A percentile compares a stretch with the other conserved stretches of the same genome.
phyloP scores from a whole-genome alignment of 768 basidiomycete species.

The Pleurotus sapidus region DNA sequence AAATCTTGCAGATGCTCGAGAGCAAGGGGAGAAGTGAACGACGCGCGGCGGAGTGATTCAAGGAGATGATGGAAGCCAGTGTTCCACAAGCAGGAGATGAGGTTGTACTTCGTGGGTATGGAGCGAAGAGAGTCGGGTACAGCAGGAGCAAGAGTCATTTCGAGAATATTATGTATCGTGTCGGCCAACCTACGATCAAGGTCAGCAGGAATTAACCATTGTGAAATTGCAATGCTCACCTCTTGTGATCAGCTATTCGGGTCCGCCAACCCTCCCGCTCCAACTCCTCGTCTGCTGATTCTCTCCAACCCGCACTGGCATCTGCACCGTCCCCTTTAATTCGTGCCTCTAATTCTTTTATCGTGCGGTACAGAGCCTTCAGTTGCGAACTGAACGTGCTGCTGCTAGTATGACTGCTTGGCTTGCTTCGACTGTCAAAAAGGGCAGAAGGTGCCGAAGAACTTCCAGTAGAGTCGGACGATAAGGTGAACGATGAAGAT shows the following conservation, averaged over 20 bases:
- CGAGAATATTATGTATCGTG: constrained; percentile 83
- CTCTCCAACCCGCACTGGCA: constrained; percentile 42
- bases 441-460: constrained; percentile 72
- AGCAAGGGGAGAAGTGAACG: constrained; percentile 64
- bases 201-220: constrained; percentile 6
- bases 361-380: constrained; percentile 80
- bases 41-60: constrained; percentile 84
- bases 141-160: constrained; percentile 79
- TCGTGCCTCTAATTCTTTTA: constrained; percentile 76
- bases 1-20: constrained; percentile 93
- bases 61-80: constrained; percentile 88
- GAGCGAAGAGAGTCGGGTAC: constrained; percentile 86
- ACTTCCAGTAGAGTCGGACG: constrained; percentile 66
- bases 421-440: constrained; percentile 51
- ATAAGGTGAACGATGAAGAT: constrained; percentile 70
- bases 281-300: constrained; percentile 50
- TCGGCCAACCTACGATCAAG: constrained; percentile 70
- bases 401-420: constrained; percentile 45
- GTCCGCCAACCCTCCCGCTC: constrained; percentile 78
- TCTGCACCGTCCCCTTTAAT: constrained; percentile 64
- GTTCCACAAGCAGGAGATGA: constrained; percentile 91
- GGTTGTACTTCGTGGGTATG: constrained; percentile 93
- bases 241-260: constrained; percentile 77
- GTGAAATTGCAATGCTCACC: constrained; percentile 44
- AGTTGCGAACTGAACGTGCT: constrained; percentile 70